Percentiles rank a stretch among this genome's conserved stretches.
Conservation (phyloP, 495 filamentous ascomycete genomes). For the Glonium stellatum region DNA sequence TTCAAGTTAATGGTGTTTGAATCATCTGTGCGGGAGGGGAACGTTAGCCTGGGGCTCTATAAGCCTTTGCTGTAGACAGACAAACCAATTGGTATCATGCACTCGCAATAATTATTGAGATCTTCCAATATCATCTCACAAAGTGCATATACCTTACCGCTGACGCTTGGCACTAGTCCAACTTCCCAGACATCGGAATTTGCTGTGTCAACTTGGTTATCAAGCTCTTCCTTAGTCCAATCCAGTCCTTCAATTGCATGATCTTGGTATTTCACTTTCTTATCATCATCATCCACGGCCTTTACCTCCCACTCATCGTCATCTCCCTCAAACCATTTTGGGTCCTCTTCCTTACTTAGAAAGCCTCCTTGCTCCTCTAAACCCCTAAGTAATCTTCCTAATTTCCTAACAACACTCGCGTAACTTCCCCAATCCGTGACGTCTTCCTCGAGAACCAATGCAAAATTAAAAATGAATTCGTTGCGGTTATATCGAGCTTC, state of each 20-base stretch:
- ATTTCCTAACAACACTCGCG: constrained; percentile 73
- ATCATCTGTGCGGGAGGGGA: constrained; percentile 53
- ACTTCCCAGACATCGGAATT: constrained; percentile 2
- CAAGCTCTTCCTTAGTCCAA: neutral
- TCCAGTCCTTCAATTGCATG: neutral
- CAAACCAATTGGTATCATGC: constrained; percentile 88
- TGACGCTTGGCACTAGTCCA: constrained; percentile 40
- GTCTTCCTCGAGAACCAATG: constrained; percentile 71
- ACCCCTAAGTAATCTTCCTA: constrained; percentile 76
- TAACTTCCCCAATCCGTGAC: constrained; percentile 56
- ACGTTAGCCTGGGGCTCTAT: constrained; percentile 1
- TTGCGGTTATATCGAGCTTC: constrained; percentile 61
- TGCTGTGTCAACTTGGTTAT: neutral
- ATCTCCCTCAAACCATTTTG: constrained; percentile 23
- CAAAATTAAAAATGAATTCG: constrained; percentile 97
- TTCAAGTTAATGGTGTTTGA: constrained; percentile 95
- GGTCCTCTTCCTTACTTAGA: constrained; percentile 49
- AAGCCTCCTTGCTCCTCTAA: constrained; percentile 84
- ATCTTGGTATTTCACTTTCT: neutral
- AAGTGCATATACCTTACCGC: constrained; percentile 65
- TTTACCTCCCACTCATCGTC: constrained; percentile 13
- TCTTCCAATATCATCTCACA: constrained; percentile 92
- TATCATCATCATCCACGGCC: neutral
- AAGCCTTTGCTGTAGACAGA: constrained; percentile 9
- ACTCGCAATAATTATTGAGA: constrained; percentile 93